Evolutionary conservation across 2,329 filamentous ascomycete genomes (phyloP).

Genomic region (Taxawa tesnikishii): DNA sequence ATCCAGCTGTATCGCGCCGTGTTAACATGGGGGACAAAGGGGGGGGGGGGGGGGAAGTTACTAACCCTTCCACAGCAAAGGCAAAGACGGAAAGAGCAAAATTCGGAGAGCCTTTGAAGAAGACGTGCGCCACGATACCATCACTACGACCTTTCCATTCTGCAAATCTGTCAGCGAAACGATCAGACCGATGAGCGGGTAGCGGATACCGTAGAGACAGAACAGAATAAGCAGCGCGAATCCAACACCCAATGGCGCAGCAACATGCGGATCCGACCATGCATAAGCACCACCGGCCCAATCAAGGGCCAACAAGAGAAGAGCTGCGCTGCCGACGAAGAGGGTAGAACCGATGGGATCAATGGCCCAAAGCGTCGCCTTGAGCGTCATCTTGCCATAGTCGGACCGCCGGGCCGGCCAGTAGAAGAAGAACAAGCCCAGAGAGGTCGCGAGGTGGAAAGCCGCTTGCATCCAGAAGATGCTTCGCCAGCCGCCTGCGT

Average conservation of each 20-base stretch:
- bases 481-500: conserved; percentile 37
- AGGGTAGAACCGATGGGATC: conserved; percentile 21
- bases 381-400: conserved; percentile 4
- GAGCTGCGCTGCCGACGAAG: conserved; percentile 20
- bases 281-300: conserved; percentile 24
- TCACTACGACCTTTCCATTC: conserved; percentile 45
- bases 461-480: conserved; percentile 50
- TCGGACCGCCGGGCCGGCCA: conserved; percentile 26
- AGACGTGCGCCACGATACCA: conserved; percentile 43
- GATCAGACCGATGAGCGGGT: background rate
- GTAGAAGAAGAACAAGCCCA: conserved; percentile 38
- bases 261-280: conserved; percentile 23
- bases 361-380: conserved; percentile 9
- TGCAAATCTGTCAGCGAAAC: conserved; percentile 12
- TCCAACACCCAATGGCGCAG: conserved; percentile 29
- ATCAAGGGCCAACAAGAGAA: conserved; percentile 17
- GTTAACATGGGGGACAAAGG: conserved; percentile 12
- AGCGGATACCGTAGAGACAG: conserved; percentile 18
- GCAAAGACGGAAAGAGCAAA: conserved; percentile 44
- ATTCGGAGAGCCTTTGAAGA: conserved; percentile 42
- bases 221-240: conserved; percentile 29
- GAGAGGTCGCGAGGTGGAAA: conserved; percentile 35
- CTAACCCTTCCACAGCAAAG: conserved; percentile 40
- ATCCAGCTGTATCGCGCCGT: conserved; percentile 31
- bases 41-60: background rate